Evolutionary conservation across 495 filamentous ascomycete species (phyloP), one percentile per base, ranked within the genome.

Genomic region (Umbilicaria muhlenbergii): DNA sequence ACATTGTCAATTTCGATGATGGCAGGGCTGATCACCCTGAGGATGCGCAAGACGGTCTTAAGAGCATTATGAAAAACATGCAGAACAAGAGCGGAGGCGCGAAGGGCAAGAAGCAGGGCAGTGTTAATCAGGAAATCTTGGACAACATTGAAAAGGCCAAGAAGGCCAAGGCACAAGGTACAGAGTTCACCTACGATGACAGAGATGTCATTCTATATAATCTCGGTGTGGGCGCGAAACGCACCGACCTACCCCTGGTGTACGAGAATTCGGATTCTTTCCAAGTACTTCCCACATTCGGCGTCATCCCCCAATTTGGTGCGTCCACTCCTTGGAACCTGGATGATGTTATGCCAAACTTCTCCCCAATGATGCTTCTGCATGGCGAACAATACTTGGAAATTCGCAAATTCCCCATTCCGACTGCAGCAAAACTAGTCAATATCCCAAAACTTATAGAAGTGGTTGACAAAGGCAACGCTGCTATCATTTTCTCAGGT

Each of bases 311-410:
- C 14, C 81, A 77, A 58, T 96, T 98, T 67, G 81, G 82, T 68
- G 79, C 87, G 51, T 69, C 78, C 47, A 68, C 74, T 40, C 86
- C 92, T 42, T 98, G 80, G 70, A 75, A 67, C 66, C 67, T 89
- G 50, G 72, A 78, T 48, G 84, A 93, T 18, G 67, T 98, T 48
- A 78, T 96, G 35, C 85, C 86, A 56, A 85, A 96, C 67, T 98
- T 93, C 74, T 83, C 74, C 5, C 89, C 88, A 49, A 98, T 95
- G 92, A 94, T 96, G 88, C 77, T 98, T 40, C 80, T 98, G 15
- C 91, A 98, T 70, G 91, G 91, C 55, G 91, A 98, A 68, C 91
- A 98, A 66, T 98, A 88, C 72, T 84, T 96, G 51, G 92, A 96
- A 62, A 75, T 98, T 58, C 80, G 80, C 58, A 84, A 89, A 62